Evolutionary conservation across 2,329 filamentous ascomycete species (phyloP).

Genomic region (Exophiala phaeomuriformis): DNA sequence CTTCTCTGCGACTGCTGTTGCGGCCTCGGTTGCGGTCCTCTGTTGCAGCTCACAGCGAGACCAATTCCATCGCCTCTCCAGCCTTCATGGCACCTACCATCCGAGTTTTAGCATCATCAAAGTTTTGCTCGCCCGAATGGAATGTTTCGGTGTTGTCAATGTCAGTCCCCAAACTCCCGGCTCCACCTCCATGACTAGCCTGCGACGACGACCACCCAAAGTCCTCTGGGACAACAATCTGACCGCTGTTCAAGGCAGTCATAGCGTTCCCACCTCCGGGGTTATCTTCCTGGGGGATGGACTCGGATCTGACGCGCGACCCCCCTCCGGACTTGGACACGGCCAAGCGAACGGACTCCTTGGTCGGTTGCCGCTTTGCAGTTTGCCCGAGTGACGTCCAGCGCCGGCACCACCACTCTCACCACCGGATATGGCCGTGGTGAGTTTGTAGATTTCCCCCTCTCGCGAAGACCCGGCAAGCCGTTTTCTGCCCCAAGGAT

Average conservation of each 20-base stretch:
- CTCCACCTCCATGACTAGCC: not conserved
- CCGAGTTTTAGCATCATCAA: too few species aligned
- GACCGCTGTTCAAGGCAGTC: constrained; percentile 3
- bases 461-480: too few species aligned
- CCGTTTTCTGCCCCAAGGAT: too few species aligned
- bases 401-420: not conserved
- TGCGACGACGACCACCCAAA: not conserved
- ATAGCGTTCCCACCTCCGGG: not conserved
- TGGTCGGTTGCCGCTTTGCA: not conserved
- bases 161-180: not conserved
- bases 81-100: too few species aligned
- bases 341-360: not conserved
- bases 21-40: too few species aligned
- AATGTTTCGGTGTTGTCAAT: too few species aligned
- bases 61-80: too few species aligned
- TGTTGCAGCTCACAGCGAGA: too few species aligned
- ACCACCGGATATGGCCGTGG: constrained; percentile 1
- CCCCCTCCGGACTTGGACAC: not conserved
- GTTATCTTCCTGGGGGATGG: constrained; percentile 1
- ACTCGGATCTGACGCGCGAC: not conserved
- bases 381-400: not conserved
- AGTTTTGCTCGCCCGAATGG: too few species aligned
- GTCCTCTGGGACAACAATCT: constrained; percentile 4
- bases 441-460: not conserved
- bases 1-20: too few species aligned